Percentiles rank a stretch among this genome's conserved stretches.
Conservation (phyloP, 106 monocot species). For the Dioscorea zingiberensis region DNA sequence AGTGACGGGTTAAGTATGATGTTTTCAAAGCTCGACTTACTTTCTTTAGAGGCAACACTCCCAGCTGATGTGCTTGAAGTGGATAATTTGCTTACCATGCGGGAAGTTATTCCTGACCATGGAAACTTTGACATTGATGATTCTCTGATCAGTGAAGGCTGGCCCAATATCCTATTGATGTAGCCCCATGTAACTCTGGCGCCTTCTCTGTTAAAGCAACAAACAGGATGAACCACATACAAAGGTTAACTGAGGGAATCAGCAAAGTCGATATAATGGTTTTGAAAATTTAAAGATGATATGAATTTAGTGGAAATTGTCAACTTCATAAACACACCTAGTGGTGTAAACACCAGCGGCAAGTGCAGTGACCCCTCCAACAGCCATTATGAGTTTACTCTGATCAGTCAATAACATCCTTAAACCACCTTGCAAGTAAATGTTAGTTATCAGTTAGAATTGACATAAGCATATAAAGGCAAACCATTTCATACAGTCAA, state of each 20-base stretch:
- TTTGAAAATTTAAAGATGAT: too few relatives aligned
- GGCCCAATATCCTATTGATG: slow-evolving; percentile 82
- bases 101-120: slow-evolving; percentile 47
- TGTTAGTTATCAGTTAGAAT: too few relatives aligned
- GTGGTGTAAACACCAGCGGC: slow-evolving; percentile 97
- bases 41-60: slow-evolving; percentile 9
- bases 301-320: too few relatives aligned
- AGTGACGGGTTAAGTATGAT: slow-evolving; percentile 89
- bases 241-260: too few relatives aligned
- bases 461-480: too few relatives aligned
- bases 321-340: too few relatives aligned
- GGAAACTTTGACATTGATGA: slow-evolving; percentile 90
- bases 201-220: slow-evolving; percentile 59
- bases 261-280: too few relatives aligned
- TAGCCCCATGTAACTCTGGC: slow-evolving; percentile 92
- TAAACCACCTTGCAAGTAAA: slow-evolving; percentile 48
- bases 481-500: too few relatives aligned
- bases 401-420: slow-evolving; percentile 69
- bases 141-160: slow-evolving; percentile 90
- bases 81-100: slow-evolving; percentile 17
- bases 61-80: slow-evolving; percentile 15
- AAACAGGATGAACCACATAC: background rate
- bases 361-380: slow-evolving; percentile 91
- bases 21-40: slow-evolving; percentile 40
- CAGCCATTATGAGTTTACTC: slow-evolving; percentile 74